Base-by-base conservation (phyloP, 805 yeast species). In the Starmerella bombicola region DNA sequence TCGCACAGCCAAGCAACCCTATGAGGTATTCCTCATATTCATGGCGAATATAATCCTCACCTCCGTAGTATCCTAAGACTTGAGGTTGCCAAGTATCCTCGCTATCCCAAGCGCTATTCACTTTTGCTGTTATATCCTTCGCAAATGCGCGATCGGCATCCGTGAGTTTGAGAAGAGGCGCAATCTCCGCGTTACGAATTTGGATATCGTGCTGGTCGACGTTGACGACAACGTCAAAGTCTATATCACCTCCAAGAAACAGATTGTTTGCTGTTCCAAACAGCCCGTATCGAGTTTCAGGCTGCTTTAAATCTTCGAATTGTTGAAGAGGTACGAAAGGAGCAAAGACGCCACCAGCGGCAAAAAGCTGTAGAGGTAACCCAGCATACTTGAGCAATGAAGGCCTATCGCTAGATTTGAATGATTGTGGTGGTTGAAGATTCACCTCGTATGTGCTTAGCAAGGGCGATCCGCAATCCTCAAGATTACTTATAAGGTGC, bases 281-380 rank as follows among this genome's bases (percentile, higher is more conserved):
- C 55, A 82, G 63, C 50, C 74, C 91, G 55, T 76, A 75, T 26
- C 69, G 63, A 0, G 86, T 70, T 37, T 68, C 70, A 1, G 65
- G 63, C 17, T 70, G 68, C 24, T 65, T 66, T 38, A 91, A 65
- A 50, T 80, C 85, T 38, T 80, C 80, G 41, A 88, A 64, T 55
- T 88, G 97, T 58, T 88, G 98, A 41, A 91, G 64, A 0, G 97
- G 93, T n/a, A 86, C 69, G 61, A 88, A 91, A 2, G 98, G 97
- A 51, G 80, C 78, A 68, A 93, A 86, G 45, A 88, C 69, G 1
- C 93, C 85, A 33, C 93, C 93, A 50, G 74, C 72, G 37, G 84
- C 84, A 60, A 91, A 91, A 1, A 85, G 59, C 51, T 80, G 86
- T 37, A 91, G 64, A 0, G 98, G 98, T 24, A 91, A 65, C 0